Percentiles rank a stretch among this genome's conserved stretches.
phyloP scores from a whole-genome alignment of 441 rosid genomes.

The Flueggea neowawraea region DNA sequence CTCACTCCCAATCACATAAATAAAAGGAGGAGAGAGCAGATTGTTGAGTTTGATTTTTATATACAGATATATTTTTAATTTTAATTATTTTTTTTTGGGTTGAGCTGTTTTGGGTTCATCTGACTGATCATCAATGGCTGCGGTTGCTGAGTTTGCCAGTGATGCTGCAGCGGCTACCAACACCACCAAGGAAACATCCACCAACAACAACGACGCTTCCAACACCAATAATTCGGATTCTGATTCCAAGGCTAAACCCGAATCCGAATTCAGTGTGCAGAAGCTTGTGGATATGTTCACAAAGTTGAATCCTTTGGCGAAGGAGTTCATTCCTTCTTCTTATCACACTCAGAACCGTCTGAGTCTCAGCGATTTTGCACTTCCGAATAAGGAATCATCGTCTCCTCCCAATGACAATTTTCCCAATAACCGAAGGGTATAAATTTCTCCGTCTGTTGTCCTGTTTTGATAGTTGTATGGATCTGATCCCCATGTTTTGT shows the following conservation, averaged over 20 bases:
- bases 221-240: conserved; percentile 30
- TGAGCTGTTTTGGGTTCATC: background rate
- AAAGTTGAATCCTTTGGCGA: conserved; percentile 82
- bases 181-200: conserved; percentile 8
- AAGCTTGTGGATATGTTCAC: conserved; percentile 80
- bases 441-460: too few species aligned
- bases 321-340: conserved; percentile 80
- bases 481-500: background rate
- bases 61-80: too few species aligned
- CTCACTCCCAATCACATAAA: too few species aligned
- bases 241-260: conserved; percentile 31
- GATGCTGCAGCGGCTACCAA: conserved; percentile 15
- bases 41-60: background rate
- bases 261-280: conserved; percentile 56
- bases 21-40: too few species aligned
- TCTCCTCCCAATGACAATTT: conserved; percentile 18
- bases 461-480: too few species aligned
- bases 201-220: conserved; percentile 17
- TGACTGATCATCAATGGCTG: conserved; percentile 51
- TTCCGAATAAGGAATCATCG: conserved; percentile 18
- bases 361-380: conserved; percentile 21
- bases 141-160: conserved; percentile 53
- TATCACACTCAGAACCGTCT: conserved; percentile 26
- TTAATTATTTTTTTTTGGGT: conserved; percentile 7
- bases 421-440: conserved; percentile 42